Conservation (phyloP, 805 yeast genomes). For the Monosporozyma aerobia region DNA sequence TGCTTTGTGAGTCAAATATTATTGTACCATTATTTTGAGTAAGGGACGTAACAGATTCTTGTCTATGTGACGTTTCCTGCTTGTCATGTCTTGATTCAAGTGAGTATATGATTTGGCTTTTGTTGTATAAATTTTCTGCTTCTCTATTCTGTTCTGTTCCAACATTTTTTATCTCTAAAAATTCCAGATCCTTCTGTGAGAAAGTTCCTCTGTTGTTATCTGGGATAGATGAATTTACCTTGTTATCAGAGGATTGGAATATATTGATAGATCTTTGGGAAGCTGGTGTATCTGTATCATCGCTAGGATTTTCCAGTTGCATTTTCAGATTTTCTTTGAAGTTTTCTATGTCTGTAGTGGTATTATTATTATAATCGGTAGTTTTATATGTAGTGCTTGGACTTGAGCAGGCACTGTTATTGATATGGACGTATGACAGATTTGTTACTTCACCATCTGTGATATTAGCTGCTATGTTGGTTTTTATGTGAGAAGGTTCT, state of each 20-base stretch:
- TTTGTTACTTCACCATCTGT: background rate
- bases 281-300: constrained; percentile 5
- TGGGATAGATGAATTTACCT: background rate
- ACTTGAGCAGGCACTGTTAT: background rate
- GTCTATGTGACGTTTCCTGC: background rate
- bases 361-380: background rate
- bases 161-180: background rate
- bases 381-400: background rate
- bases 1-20: background rate
- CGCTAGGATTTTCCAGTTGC: constrained; percentile 9
- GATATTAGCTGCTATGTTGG: background rate
- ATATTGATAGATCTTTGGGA: background rate
- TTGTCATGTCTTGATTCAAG: background rate
- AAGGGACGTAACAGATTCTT: background rate
- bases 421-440: background rate
- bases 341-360: background rate
- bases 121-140: background rate
- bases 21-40: background rate
- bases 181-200: background rate
- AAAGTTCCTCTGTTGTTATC: background rate
- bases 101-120: background rate
- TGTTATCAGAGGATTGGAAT: background rate
- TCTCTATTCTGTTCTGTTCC: background rate
- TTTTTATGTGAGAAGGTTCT: background rate
- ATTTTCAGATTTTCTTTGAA: background rate